These are phyloP conservation scores for Acacia pycnantha DNA, from an alignment of 331 rosid species.

Conservation along the genomic window DNA sequence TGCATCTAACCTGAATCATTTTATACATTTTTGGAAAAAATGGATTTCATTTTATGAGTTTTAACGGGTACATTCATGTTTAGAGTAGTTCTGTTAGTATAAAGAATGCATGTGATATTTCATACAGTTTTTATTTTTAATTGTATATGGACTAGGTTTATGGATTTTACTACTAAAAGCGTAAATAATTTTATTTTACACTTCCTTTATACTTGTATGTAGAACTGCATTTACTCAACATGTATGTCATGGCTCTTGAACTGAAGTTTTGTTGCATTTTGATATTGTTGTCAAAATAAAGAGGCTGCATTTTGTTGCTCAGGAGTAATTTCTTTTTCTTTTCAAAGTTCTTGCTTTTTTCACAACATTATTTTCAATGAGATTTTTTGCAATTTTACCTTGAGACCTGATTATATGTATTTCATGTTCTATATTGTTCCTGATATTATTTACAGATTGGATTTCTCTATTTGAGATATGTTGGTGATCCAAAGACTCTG, in stretches of 20 bases:
- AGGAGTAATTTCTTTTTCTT: neutral
- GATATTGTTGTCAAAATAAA: neutral
- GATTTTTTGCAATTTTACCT: neutral
- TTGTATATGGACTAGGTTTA: neutral
- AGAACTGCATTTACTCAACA: neutral
- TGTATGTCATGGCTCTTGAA: neutral
- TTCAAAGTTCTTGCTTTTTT: neutral
- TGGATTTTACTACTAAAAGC: neutral
- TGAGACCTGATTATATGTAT: neutral
- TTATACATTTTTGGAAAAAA: neutral
- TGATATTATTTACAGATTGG: conserved; percentile 65
- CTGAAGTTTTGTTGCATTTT: neutral
- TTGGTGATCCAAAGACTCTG: conserved; percentile 84
- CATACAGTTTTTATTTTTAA: neutral
- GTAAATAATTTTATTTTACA: neutral
- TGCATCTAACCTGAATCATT: neutral
- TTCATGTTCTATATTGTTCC: neutral
- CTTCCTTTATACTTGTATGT: neutral
- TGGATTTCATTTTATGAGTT: neutral
- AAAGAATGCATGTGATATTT: neutral
- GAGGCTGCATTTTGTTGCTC: neutral
- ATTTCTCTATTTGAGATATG: conserved; percentile 93
- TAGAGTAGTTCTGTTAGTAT: neutral
- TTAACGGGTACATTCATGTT: neutral
- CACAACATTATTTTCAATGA: neutral